These are phyloP conservation scores for Ambrosia trifida DNA, from an alignment of 129 eudicot genomes.

Conservation along the genomic window DNA sequence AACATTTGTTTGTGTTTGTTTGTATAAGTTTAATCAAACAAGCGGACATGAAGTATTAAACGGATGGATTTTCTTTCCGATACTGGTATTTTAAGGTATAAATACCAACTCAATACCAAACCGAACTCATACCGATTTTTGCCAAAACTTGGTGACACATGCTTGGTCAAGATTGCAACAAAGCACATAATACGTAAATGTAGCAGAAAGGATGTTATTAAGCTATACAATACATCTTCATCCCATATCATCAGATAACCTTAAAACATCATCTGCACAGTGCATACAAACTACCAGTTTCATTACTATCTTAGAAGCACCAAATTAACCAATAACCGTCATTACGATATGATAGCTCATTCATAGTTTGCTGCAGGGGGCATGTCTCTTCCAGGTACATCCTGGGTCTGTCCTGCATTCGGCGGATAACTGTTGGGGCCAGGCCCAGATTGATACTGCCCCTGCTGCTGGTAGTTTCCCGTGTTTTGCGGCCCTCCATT, in stretches of 20 bases:
- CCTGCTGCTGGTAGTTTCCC: slow-evolving; percentile 50
- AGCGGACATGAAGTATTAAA: too few relatives aligned
- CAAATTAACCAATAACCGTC: not conserved
- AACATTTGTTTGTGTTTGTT: too few relatives aligned
- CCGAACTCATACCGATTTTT: too few relatives aligned
- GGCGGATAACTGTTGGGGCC: slow-evolving; percentile 44
- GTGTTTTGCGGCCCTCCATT: slow-evolving; percentile 33
- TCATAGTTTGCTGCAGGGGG: slow-evolving; percentile 40
- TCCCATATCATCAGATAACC: not conserved
- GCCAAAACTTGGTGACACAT: too few relatives aligned
- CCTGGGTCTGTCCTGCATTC: slow-evolving; percentile 49
- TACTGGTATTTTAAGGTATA: too few relatives aligned
- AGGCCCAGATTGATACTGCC: slow-evolving; percentile 44
- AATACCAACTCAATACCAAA: too few relatives aligned
- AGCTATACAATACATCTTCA: not conserved
- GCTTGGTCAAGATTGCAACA: not conserved
- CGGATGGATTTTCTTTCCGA: too few relatives aligned
- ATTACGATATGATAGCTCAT: not conserved
- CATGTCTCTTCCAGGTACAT: slow-evolving; percentile 70
- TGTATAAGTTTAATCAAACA: too few relatives aligned
- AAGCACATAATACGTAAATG: not conserved
- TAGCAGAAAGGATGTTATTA: not conserved
- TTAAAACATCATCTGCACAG: not conserved
- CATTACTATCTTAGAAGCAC: slow-evolving; percentile 1
- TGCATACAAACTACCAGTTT: not conserved